Evolutionary conservation across 768 basidiomycete genomes (phyloP).

Genomic region (Leccinum incarnatum): DNA sequence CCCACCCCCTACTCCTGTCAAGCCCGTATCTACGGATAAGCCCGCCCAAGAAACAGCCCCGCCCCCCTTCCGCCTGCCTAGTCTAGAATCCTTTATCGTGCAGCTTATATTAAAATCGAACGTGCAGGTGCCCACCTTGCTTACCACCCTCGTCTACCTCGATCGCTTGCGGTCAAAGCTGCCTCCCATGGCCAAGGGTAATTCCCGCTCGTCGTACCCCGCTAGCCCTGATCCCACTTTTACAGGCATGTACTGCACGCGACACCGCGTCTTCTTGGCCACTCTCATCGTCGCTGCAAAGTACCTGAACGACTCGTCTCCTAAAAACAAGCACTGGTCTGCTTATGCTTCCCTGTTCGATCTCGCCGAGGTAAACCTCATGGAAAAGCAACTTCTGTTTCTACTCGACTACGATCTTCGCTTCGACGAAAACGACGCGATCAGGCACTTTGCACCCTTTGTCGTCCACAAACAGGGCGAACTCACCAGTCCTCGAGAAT

Average conservation of each 20-base stretch:
- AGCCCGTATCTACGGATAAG: slow-evolving; percentile 38
- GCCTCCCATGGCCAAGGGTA: slow-evolving; percentile 82
- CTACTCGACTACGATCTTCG: slow-evolving; percentile 92
- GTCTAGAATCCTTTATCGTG: slow-evolving; percentile 81
- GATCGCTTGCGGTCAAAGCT: slow-evolving; percentile 80
- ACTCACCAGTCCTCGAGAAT: slow-evolving; percentile 36
- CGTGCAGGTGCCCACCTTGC: slow-evolving; percentile 87
- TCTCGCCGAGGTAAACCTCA: slow-evolving; percentile 81
- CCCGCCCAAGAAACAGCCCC: slow-evolving; percentile 26
- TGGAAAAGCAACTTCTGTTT: slow-evolving; percentile 95
- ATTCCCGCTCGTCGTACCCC: slow-evolving; percentile 22
- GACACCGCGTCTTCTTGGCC: slow-evolving; percentile 94
- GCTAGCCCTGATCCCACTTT: slow-evolving; percentile 10
- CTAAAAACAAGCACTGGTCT: slow-evolving; percentile 95
- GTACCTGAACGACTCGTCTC: slow-evolving; percentile 95
- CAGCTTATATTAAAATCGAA: slow-evolving; percentile 77
- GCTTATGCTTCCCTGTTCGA: slow-evolving; percentile 75
- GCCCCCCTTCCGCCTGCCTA: slow-evolving; percentile 43
- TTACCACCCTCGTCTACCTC: slow-evolving; percentile 89
- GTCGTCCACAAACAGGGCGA: slow-evolving; percentile 34
- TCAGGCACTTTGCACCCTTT: slow-evolving; percentile 68
- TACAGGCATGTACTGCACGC: slow-evolving; percentile 79
- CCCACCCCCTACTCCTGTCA: slow-evolving; percentile 67
- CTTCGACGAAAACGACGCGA: slow-evolving; percentile 81
- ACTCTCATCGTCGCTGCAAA: slow-evolving; percentile 95